A percentile compares a stretch with the other conserved stretches of the same genome.
phyloP scores from a whole-genome alignment of 495 filamentous ascomycete species.

The Sordaria brevicollis region DNA sequence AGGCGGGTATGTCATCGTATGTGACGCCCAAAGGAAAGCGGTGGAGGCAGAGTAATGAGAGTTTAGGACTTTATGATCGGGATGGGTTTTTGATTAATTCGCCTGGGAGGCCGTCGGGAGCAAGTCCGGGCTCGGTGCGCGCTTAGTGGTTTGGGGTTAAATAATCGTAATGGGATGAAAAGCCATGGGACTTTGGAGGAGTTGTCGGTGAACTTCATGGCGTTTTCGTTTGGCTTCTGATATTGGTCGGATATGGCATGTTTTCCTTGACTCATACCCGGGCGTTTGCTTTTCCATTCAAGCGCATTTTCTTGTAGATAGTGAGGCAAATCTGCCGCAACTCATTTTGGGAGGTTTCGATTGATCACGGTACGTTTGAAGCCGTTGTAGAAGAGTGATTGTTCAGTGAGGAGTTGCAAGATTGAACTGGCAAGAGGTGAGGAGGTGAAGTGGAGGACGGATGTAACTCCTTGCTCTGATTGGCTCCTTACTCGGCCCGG shows the following conservation, averaged over 20 bases:
- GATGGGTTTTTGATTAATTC: conserved; percentile 14
- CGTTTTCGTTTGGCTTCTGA: neutral
- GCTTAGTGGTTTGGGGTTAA: neutral
- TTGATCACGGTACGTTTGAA: neutral
- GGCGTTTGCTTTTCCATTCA: neutral
- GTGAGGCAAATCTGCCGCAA: no score
- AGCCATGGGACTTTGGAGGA: neutral
- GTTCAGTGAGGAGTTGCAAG: neutral
- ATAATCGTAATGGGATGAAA: neutral
- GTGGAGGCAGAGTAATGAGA: conserved; percentile 3
- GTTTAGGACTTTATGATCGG: conserved; percentile 10
- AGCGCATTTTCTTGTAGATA: neutral
- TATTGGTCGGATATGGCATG: neutral
- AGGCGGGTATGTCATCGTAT: neutral
- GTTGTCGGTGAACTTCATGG: neutral
- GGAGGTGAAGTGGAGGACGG: neutral
- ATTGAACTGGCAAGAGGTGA: neutral
- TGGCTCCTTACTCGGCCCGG: neutral
- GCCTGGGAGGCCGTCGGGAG: neutral
- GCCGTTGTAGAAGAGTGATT: neutral
- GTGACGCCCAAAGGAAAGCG: neutral
- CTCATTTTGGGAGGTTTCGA: neutral
- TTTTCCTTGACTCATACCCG: neutral
- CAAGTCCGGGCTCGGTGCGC: neutral
- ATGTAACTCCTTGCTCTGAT: neutral